Conservation (phyloP, 2,329 filamentous ascomycete genomes). For the Diaporthe aspalathi region DNA sequence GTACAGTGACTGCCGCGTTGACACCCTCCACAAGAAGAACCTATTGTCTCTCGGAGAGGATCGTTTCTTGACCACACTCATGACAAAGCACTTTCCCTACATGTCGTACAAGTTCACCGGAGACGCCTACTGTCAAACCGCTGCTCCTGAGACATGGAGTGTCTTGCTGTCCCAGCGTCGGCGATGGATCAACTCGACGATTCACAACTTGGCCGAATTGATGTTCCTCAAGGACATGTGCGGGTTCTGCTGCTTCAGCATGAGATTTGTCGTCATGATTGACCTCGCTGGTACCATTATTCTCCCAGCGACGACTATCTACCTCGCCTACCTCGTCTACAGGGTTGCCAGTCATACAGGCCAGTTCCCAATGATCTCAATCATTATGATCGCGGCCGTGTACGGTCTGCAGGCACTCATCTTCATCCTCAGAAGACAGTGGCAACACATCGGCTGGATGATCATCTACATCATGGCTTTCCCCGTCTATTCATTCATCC, state of each 20-base stretch:
- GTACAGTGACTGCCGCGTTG: slow-evolving; percentile 88
- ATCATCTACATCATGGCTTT: slow-evolving; percentile 97
- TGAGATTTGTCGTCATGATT: slow-evolving; percentile 96
- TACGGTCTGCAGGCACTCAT: slow-evolving; percentile 97
- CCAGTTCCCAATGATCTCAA: slow-evolving; percentile 85
- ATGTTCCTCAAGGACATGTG: slow-evolving; percentile 93
- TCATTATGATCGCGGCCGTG: slow-evolving; percentile 88
- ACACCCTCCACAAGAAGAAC: slow-evolving; percentile 98
- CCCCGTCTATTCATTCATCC: slow-evolving; percentile 90
- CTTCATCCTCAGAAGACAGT: slow-evolving; percentile 96
- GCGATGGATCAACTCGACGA: slow-evolving; percentile 99
- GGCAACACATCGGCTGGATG: slow-evolving; percentile 99
- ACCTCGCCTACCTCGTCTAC: slow-evolving; percentile 91
- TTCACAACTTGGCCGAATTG: slow-evolving; percentile 94
- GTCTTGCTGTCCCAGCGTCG: slow-evolving; percentile 97
- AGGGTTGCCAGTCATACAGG: slow-evolving; percentile 74
- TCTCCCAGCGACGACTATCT: slow-evolving; percentile 87
- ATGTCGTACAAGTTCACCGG: slow-evolving; percentile 98
- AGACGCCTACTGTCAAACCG: slow-evolving; percentile 92
- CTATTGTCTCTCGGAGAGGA: slow-evolving; percentile 93
- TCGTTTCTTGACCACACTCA: slow-evolving; percentile 95
- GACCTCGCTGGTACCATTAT: slow-evolving; percentile 94
- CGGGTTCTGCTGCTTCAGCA: slow-evolving; percentile 98
- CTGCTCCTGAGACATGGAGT: slow-evolving; percentile 92
- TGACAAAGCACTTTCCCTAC: slow-evolving; percentile 96